Conservation (phyloP, 331 rosid genomes). For the Acacia pycnantha region DNA sequence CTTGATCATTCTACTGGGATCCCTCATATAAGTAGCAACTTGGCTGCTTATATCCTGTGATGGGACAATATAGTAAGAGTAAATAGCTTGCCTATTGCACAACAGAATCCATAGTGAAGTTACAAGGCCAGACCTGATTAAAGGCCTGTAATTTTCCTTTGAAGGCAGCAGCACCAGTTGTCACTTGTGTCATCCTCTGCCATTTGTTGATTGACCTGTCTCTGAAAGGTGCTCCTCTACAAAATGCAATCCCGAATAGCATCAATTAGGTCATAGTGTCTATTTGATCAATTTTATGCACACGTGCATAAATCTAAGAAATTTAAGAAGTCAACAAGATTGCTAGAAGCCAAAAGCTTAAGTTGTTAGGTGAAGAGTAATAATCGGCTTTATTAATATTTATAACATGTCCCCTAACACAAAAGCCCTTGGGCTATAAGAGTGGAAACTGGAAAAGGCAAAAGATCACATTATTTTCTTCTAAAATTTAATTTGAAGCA, state of each 20-base stretch:
- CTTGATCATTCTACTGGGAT: constrained; percentile 87
- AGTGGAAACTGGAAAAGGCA: neutral
- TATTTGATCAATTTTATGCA: neutral
- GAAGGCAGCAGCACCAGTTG: constrained; percentile 85
- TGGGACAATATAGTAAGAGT: neutral
- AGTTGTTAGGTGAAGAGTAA: neutral
- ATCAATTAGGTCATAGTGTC: neutral
- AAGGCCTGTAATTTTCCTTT: constrained; percentile 80
- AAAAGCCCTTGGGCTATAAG: neutral
- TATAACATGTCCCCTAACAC: neutral
- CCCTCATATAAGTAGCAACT: constrained; percentile 88
- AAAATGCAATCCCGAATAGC: constrained; percentile 37
- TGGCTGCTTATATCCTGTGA: constrained; percentile 74
- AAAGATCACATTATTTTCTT: neutral
- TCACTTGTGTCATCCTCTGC: constrained; percentile 85
- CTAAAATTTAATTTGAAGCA: neutral
- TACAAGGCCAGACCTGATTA: constrained; percentile 64
- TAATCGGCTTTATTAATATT: neutral
- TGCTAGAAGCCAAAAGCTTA: neutral
- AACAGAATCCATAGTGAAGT: constrained; percentile 8
- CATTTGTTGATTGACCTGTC: constrained; percentile 82
- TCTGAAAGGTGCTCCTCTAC: constrained; percentile 67
- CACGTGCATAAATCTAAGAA: neutral
- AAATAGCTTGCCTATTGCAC: constrained; percentile 6
- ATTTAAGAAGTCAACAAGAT: neutral